These are phyloP conservation scores for Phialophora verrucosa DNA, from an alignment of 2,329 filamentous ascomycete species.

Conservation along the genomic window DNA sequence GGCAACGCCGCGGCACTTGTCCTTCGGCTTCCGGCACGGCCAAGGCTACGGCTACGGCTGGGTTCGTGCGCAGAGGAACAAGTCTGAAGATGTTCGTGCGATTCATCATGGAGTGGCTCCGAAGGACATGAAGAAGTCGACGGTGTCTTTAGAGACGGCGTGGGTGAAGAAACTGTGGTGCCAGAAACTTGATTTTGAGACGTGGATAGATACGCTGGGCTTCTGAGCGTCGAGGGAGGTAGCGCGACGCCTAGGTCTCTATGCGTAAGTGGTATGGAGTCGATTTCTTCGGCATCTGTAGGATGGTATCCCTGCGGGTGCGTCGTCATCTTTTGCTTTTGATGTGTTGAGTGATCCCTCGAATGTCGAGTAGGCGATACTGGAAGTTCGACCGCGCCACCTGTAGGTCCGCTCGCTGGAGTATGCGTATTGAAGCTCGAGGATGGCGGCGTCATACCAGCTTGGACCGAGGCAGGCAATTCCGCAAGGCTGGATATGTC, in stretches of 20 bases:
- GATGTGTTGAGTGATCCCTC: not conserved
- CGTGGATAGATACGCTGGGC: not conserved
- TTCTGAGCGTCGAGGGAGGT: not conserved
- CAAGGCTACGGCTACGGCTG: not conserved
- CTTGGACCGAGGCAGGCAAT: not conserved
- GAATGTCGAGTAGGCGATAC: slow-evolving; percentile 1
- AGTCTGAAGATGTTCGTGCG: not conserved
- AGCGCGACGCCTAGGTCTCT: not conserved
- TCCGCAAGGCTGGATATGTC: not conserved
- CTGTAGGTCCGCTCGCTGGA: not conserved
- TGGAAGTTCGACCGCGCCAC: slow-evolving; percentile 10
- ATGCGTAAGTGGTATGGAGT: not conserved
- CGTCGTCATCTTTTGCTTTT: not conserved
- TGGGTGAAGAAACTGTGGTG: not conserved
- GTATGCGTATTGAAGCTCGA: not conserved
- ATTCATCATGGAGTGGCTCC: not conserved
- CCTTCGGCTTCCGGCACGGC: not conserved
- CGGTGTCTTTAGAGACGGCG: not conserved
- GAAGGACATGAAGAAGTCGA: not conserved
- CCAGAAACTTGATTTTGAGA: not conserved
- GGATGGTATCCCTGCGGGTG: not conserved
- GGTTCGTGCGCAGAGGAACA: not conserved
- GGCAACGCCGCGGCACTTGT: not conserved
- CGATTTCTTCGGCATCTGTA: not conserved
- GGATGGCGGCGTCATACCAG: not conserved